phyloP scores from a whole-genome alignment of 305 asterid species.

The Fraxinus floribunda region DNA sequence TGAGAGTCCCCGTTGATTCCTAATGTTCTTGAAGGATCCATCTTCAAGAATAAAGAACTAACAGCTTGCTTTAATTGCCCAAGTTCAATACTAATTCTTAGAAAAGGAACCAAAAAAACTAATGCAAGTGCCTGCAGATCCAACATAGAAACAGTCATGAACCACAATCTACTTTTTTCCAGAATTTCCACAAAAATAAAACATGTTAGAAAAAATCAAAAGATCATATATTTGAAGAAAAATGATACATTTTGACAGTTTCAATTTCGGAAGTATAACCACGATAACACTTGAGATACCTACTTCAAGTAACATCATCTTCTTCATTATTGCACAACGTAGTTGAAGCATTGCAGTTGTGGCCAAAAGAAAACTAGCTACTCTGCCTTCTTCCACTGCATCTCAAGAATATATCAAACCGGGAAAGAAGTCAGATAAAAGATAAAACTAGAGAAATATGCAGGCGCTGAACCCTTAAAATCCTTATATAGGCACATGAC shows the following conservation, averaged over 20 bases:
- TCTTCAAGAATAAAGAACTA: conserved; percentile 45
- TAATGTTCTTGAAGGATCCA: conserved; percentile 49
- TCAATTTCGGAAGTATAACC: not conserved
- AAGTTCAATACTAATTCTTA: conserved; percentile 73
- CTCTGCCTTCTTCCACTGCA: conserved; percentile 97
- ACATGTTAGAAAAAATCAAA: not conserved
- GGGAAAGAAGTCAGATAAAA: conserved; percentile 20
- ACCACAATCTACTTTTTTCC: not conserved
- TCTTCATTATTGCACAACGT: conserved; percentile 55
- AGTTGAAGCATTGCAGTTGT: conserved; percentile 72
- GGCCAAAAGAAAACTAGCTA: conserved; percentile 87
- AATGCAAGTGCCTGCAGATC: conserved; percentile 65
- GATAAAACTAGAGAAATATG: conserved; percentile 13
- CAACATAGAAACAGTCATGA: conserved; percentile 13
- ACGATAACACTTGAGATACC: conserved; percentile 15
- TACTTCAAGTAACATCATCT: conserved; percentile 69
- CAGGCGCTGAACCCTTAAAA: conserved; percentile 9
- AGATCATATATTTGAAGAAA: not conserved
- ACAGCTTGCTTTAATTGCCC: conserved; percentile 52
- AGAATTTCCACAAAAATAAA: not conserved
- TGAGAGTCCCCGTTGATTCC: conserved; percentile 48
- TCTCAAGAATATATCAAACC: conserved; percentile 25
- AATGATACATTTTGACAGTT: not conserved
- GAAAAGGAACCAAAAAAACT: conserved; percentile 69
- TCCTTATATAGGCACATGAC: conserved; percentile 26